A percentile compares a stretch with the other conserved stretches of the same genome.
These are phyloP conservation scores for Euphorbia schlechtendalii DNA, from an alignment of 441 rosid species.

Conservation along the genomic window DNA sequence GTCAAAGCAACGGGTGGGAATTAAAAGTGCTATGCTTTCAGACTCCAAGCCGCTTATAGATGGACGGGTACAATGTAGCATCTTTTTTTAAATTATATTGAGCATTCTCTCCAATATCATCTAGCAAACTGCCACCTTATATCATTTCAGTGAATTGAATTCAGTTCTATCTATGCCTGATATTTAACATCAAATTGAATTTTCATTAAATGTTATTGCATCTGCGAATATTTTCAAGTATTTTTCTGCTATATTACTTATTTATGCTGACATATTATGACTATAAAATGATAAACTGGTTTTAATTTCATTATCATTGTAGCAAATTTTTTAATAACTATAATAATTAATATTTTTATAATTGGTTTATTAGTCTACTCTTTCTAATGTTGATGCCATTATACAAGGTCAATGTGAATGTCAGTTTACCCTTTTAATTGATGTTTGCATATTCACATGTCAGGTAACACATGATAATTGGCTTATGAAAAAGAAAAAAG, in stretches of 20 bases:
- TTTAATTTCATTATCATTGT: neutral
- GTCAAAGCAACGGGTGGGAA: conserved; percentile 65
- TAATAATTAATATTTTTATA: neutral
- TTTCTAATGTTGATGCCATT: neutral
- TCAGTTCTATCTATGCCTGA: too few relatives aligned
- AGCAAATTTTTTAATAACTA: neutral
- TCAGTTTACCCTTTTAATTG: neutral
- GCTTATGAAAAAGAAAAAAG: neutral
- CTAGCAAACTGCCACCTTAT: too few relatives aligned
- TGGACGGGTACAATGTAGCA: conserved; percentile 58
- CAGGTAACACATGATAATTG: neutral
- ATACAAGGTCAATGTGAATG: neutral
- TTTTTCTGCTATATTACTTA: too few relatives aligned
- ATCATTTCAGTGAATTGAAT: too few relatives aligned
- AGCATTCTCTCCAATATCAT: neutral
- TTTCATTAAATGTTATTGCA: neutral
- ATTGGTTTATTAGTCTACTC: neutral
- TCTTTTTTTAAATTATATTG: neutral
- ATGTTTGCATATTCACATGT: neutral
- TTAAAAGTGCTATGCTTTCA: conserved; percentile 75
- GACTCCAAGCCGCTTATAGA: conserved; percentile 68
- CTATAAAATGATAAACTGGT: conserved; percentile 1
- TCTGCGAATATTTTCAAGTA: too few relatives aligned
- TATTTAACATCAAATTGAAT: neutral
- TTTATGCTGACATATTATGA: neutral